Conservation (phyloP, 208 protist genomes). For the Polymyxa betae region DNA sequence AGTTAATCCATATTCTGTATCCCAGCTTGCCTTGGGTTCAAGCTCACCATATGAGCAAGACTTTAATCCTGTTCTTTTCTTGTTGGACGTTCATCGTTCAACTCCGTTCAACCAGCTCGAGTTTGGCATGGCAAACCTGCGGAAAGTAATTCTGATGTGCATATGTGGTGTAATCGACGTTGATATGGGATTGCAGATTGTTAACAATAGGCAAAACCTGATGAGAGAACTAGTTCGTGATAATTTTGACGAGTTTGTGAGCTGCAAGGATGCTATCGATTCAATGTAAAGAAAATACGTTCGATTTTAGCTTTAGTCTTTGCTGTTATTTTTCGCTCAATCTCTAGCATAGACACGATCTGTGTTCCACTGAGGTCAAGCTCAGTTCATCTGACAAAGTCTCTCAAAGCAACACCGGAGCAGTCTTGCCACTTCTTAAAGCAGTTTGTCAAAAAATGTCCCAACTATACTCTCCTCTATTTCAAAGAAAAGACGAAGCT, state of each 20-base stretch:
- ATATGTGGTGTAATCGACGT: neutral
- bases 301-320: neutral
- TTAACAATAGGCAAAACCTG: slow-evolving; percentile 43
- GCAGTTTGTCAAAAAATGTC: slow-evolving; percentile 5
- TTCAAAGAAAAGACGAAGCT: slow-evolving; percentile 49
- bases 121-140: neutral
- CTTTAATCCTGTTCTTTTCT: slow-evolving; percentile 29
- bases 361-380: slow-evolving; percentile 12
- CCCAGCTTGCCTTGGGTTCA: neutral
- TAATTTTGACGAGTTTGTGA: slow-evolving; percentile 43
- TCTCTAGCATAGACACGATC: slow-evolving; percentile 33
- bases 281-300: slow-evolving; percentile 14
- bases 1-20: neutral
- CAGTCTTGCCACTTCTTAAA: slow-evolving; percentile 1
- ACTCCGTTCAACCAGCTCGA: neutral
- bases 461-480: neutral
- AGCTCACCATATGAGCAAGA: slow-evolving; percentile 46
- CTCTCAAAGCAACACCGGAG: slow-evolving; percentile 43
- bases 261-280: slow-evolving; percentile 49
- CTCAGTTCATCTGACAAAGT: neutral
- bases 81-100: slow-evolving; percentile 41
- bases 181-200: neutral
- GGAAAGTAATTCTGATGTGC: neutral
- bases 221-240: slow-evolving; percentile 34
- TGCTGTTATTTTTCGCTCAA: neutral